Evolutionary conservation across 2,329 filamentous ascomycete genomes (phyloP), one percentile per base, ranked within the genome.

Genomic region (Alternaria sp.): DNA sequence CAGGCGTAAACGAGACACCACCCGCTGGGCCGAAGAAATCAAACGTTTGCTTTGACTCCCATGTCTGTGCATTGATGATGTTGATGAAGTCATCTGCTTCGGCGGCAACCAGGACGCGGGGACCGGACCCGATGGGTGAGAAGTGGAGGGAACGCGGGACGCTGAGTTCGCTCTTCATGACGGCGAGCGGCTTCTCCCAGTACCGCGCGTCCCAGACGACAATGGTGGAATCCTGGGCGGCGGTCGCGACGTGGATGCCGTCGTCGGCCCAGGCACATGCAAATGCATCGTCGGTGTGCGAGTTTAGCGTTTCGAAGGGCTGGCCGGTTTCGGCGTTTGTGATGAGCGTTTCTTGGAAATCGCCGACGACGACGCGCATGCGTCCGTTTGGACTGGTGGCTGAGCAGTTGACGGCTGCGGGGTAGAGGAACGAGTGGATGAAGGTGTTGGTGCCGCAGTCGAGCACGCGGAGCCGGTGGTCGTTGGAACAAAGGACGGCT

Each of bases 251-350:
- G 12, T 89, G 90, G 81, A 89, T 89, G 30, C 91, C 91, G 74
- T 94, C 90, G 57, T 91, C 88, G 17, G 91, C 90, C 92, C 92
- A 95, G 68, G 90, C 91, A 72, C 90, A 93, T 2, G 91, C 88
- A 72, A 94, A 95, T 2, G 89, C 90, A 68, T 86, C 91, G 73
- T 93, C 91, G 13, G 83, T 83, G 73, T 93, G 91, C 3, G 90
- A 89, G 5, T 82, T 78, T 2, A 94, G 85, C 25, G 81, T 80
- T 68, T 90, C 66, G 86, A 84, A 59, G 82, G 83, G 62, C 85
- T 81, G 81, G 13, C 90, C 89, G 12, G 86, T 88, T 59, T 92
- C 90, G 11, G 91, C 88, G 65, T 92, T 87, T 13, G 88, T 86
- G 72, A 95, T 91, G 53, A 90, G 81, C 0, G 90, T 88, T 43